Evolutionary conservation across 176 grass and related monocot species (phyloP).

Genomic region (Alloteropsis semialata): DNA sequence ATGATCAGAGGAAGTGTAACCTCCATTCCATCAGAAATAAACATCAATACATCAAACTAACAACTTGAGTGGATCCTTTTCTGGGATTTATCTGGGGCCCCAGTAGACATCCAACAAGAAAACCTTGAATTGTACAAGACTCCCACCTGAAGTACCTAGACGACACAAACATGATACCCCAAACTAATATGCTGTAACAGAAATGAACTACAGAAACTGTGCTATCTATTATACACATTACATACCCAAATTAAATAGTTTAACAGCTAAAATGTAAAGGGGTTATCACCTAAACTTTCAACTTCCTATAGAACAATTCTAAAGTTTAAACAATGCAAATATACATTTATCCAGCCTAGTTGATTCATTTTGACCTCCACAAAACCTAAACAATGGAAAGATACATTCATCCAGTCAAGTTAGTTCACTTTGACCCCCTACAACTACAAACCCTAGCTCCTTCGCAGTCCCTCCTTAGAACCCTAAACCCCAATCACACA

Average conservation of each 20-base stretch:
- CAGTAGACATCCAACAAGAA: neutral
- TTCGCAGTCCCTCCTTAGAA: neutral
- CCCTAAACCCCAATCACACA: neutral
- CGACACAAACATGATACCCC: neutral
- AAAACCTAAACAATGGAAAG: neutral
- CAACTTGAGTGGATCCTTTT: neutral
- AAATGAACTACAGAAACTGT: neutral
- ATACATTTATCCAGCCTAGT: neutral
- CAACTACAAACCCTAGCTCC: conserved; percentile 16
- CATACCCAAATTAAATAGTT: neutral
- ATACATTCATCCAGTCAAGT: neutral
- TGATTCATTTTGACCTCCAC: neutral
- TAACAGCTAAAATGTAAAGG: neutral
- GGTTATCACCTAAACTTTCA: neutral
- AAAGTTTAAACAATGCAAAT: neutral
- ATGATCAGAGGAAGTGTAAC: neutral
- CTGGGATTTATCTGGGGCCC: neutral
- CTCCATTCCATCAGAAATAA: neutral
- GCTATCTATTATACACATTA: neutral
- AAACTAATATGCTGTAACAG: neutral
- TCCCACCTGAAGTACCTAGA: neutral
- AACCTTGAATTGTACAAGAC: neutral
- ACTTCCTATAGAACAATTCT: neutral
- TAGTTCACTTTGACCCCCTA: neutral
- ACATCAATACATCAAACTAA: conserved; percentile 7